Percentiles rank a stretch among this genome's conserved stretches.
Conservation (phyloP, 2,329 filamentous ascomycete genomes). For the Talaromyces verruculosus region DNA sequence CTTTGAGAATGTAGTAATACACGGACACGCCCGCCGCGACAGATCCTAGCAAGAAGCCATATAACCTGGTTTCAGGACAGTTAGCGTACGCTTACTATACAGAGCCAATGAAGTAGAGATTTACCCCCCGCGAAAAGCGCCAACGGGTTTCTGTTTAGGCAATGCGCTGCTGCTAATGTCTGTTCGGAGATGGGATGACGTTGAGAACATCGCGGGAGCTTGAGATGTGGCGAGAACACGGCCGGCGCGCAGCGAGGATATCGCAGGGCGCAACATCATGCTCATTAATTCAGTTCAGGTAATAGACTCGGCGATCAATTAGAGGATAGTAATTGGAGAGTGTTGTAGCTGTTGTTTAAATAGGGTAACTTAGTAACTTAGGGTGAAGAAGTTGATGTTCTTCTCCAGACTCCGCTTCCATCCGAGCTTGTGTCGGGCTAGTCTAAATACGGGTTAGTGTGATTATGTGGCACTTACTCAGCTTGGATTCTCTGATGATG, state of each 20-base stretch:
- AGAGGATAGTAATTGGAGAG: background rate
- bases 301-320: background rate
- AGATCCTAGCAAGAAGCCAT: conserved; percentile 87
- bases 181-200: conserved; percentile 37
- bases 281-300: too few species aligned
- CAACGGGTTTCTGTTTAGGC: conserved; percentile 64
- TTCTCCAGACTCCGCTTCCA: conserved; percentile 10
- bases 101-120: conserved; percentile 32
- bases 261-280: conserved; percentile 6
- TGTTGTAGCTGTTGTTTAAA: background rate
- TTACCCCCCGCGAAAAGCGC: conserved; percentile 71
- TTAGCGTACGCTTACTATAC: conserved; percentile 19
- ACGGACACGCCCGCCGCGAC: conserved; percentile 75
- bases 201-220: conserved; percentile 32
- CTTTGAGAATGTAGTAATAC: conserved; percentile 89
- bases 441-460: background rate
- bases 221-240: conserved; percentile 28
- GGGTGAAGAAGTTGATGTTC: background rate
- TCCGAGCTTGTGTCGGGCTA: background rate
- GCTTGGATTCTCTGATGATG: background rate
- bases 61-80: conserved; percentile 60
- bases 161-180: conserved; percentile 39
- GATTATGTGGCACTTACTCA: background rate
- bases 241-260: conserved; percentile 19
- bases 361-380: background rate